These are phyloP conservation scores for Barnettozyma californica DNA, from an alignment of 805 yeast genomes.

Conservation along the genomic window DNA sequence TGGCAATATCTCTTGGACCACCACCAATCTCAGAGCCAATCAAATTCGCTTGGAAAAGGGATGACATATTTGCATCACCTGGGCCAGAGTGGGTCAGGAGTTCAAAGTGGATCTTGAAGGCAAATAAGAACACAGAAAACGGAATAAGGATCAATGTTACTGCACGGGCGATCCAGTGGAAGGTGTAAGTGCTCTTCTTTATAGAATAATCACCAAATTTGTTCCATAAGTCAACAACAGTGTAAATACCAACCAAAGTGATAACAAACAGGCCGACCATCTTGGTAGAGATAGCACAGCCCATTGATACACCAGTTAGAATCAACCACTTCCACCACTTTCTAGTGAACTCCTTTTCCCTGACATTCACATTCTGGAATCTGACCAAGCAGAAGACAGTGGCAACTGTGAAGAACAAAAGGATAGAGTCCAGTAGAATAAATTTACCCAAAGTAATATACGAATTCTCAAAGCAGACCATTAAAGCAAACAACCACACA, in stretches of 20 bases:
- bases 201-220: slow-evolving; percentile 66
- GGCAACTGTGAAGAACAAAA: slow-evolving; percentile 82
- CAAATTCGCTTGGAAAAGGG: slow-evolving; percentile 76
- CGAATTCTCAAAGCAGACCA: slow-evolving; percentile 79
- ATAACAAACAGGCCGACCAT: slow-evolving; percentile 96
- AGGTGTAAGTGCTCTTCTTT: slow-evolving; percentile 42
- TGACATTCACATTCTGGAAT: slow-evolving; percentile 49
- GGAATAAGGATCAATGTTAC: slow-evolving; percentile 64
- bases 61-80: slow-evolving; percentile 78
- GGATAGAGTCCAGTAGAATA: slow-evolving; percentile 86
- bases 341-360: slow-evolving; percentile 50
- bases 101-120: slow-evolving; percentile 73
- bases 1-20: slow-evolving; percentile 63
- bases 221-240: slow-evolving; percentile 82
- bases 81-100: slow-evolving; percentile 69
- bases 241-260: slow-evolving; percentile 82
- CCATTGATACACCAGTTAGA: slow-evolving; percentile 79
- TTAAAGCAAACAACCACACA: slow-evolving; percentile 71
- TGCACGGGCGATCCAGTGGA: slow-evolving; percentile 65
- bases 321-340: slow-evolving; percentile 94
- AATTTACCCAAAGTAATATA: slow-evolving; percentile 84
- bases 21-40: slow-evolving; percentile 55
- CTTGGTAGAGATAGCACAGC: slow-evolving; percentile 88
- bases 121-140: slow-evolving; percentile 50
- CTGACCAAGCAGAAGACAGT: slow-evolving; percentile 69